Conservation (phyloP, 768 basidiomycete species). For the Mycena chlorophos region DNA sequence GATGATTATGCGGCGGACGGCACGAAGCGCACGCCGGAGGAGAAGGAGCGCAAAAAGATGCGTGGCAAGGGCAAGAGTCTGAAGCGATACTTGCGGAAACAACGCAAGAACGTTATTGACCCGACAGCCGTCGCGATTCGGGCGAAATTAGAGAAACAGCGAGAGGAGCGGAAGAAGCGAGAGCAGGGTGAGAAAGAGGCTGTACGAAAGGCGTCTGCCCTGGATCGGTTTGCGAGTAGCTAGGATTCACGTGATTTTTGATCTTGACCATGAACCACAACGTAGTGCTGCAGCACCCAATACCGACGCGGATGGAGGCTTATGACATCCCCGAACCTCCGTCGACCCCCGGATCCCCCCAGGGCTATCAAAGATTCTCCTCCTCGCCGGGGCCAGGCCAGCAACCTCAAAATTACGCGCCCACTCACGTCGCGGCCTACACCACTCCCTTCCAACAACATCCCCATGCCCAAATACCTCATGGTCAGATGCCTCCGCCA, state of each 20-base stretch:
- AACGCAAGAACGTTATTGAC: slow-evolving; percentile 94
- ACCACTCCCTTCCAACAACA: slow-evolving; percentile 52
- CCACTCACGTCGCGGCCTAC: slow-evolving; percentile 46
- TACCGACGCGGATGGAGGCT: slow-evolving; percentile 86
- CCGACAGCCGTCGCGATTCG: slow-evolving; percentile 72
- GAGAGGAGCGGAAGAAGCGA: slow-evolving; percentile 40
- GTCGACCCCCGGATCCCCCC: slow-evolving; percentile 70
- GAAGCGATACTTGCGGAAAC: slow-evolving; percentile 83
- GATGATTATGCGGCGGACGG: slow-evolving; percentile 42
- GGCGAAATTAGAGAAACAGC: slow-evolving; percentile 62
- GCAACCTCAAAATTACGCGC: slow-evolving; percentile 21
- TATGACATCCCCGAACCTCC: slow-evolving; percentile 84
- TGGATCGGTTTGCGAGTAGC: slow-evolving; percentile 38
- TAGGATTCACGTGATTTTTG: not conserved
- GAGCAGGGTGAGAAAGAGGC: slow-evolving; percentile 36
- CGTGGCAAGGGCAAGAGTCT: slow-evolving; percentile 84
- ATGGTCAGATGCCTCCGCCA: slow-evolving; percentile 37
- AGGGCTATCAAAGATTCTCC: slow-evolving; percentile 72
- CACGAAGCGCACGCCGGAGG: slow-evolving; percentile 33
- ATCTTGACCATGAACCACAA: not conserved
- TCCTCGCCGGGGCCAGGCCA: slow-evolving; percentile 48
- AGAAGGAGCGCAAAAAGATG: slow-evolving; percentile 75
- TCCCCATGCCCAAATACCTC: slow-evolving; percentile 37
- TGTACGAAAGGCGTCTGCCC: slow-evolving; percentile 36
- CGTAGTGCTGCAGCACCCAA: slow-evolving; percentile 83